phyloP scores from a whole-genome alignment of 1,284 basidiomycete species.

The Apiotrichum domesticum region DNA sequence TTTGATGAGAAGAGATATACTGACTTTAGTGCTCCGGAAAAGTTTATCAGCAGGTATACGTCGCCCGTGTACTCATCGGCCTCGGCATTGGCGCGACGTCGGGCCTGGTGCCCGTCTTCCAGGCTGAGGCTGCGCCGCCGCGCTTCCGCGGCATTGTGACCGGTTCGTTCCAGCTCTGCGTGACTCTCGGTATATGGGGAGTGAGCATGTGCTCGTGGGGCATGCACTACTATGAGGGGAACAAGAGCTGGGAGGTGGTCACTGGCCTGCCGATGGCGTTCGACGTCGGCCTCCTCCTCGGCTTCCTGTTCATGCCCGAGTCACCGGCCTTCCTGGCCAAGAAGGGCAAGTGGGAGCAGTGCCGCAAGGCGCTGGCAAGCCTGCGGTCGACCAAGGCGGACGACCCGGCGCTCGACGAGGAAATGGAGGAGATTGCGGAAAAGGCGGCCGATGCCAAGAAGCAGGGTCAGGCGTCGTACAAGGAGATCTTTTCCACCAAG shows the following conservation, averaged over 20 bases:
- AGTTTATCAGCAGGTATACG: slow-evolving; percentile 41
- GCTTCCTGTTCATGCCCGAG: slow-evolving; percentile 47
- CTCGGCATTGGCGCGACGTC: slow-evolving; percentile 46
- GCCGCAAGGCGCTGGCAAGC: slow-evolving; percentile 43
- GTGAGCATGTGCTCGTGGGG: slow-evolving; percentile 47
- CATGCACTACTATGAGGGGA: slow-evolving; percentile 33
- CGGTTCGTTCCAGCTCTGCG: slow-evolving; percentile 48
- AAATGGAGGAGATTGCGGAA: slow-evolving; percentile 43
- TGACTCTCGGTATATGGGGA: slow-evolving; percentile 48
- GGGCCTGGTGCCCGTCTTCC: slow-evolving; percentile 48
- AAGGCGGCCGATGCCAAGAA: slow-evolving; percentile 39
- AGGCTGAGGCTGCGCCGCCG: slow-evolving; percentile 44
- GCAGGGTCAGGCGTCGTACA: slow-evolving; percentile 37
- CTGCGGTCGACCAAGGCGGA: slow-evolving; percentile 44
- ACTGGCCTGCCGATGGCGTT: slow-evolving; percentile 36
- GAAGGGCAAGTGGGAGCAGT: slow-evolving; percentile 43
- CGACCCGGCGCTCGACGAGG: slow-evolving; percentile 37
- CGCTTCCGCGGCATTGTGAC: slow-evolving; percentile 38
- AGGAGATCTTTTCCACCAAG: slow-evolving; percentile 46
- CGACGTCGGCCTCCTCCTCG: slow-evolving; percentile 44
- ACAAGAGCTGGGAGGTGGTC: slow-evolving; percentile 18
- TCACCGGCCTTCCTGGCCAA: slow-evolving; percentile 48
- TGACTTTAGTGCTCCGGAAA: slow-evolving; percentile 25
- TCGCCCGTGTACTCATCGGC: slow-evolving; percentile 45
- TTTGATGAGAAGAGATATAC: too few species aligned